Base-by-base conservation (phyloP, 768 basidiomycete genomes). In the Rhodotorula diobovata region DNA sequence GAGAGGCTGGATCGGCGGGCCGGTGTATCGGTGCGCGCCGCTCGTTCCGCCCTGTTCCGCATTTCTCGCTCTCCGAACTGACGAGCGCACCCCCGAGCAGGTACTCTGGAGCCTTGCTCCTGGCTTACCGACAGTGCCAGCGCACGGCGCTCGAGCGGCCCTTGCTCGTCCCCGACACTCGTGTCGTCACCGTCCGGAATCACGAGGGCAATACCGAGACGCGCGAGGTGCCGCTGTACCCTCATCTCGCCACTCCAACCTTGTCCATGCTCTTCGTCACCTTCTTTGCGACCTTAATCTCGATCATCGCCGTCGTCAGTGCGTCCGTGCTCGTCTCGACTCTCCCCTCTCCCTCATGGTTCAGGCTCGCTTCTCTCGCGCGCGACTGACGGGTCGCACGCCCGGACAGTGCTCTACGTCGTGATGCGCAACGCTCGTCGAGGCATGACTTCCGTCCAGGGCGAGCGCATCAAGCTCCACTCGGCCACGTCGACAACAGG, bases 1-100 rank as follows among this genome's bases (percentile, higher is more conserved):
- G 73, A 62, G 39, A 25, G 43, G 57, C 28, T 74, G 73, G 73
- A 34, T 50, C 1, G 73, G 73, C 18, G 73, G 73, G 5, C 73
- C 73, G 0, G 59, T 71, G 1, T 74, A 59, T 55, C 62, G 63
- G 57, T 70, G 51, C 41, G 69, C 12, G 23, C 5, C 20, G 8
- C 30, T 34, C 20, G 14, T 12, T 16, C 39, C 37, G 15, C 39
- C 48, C 20, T 12, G 8, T 25, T 30, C 3, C 14, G 4, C 23
- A 5, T n/a, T 8, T 3, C 34, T 25, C 8, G 20, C 1, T 0
- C 30, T 5, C 30, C 15, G 1, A 23, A 20, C 41, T 7, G 41
- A 43, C 41, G 5, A 12, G 14, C 39, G 39, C 39, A 15, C 21
- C 28, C 7, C 6, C 11, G 45, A 32, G 12, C 45, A 71, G 70